phyloP scores from a whole-genome alignment of 768 basidiomycete species.

The Coprinopsis strossmayeri region DNA sequence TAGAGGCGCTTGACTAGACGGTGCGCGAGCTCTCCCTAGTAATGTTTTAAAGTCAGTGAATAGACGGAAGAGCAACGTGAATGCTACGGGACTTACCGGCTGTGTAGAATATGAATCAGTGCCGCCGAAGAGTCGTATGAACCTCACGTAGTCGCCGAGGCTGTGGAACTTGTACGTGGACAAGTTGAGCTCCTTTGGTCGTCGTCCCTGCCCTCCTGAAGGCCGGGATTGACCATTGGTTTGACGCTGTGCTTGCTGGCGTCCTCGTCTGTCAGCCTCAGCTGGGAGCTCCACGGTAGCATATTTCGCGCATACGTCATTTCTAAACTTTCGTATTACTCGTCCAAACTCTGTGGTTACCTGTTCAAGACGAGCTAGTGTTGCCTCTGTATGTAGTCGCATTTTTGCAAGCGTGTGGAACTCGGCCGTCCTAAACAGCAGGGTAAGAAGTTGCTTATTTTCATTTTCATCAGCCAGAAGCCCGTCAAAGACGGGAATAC shows the following conservation, averaged over 20 bases:
- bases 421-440: conserved; percentile 21
- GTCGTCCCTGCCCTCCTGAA: conserved; percentile 12
- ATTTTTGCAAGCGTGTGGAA: conserved; percentile 31
- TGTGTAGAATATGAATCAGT: conserved; percentile 37
- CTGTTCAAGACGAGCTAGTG: conserved; percentile 18
- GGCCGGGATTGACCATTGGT: neutral
- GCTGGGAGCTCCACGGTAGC: conserved; percentile 29
- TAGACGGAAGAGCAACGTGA: neutral
- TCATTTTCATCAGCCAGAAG: conserved; percentile 21
- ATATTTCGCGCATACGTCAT: conserved; percentile 19
- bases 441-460: conserved; percentile 12
- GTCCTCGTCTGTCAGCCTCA: conserved; percentile 26
- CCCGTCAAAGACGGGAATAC: conserved; percentile 31
- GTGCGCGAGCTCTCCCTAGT: conserved; percentile 41
- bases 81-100: conserved; percentile 22
- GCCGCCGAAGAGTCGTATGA: conserved; percentile 25
- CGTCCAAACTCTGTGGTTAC: conserved; percentile 23
- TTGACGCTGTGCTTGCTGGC: conserved; percentile 8
- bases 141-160: conserved; percentile 26
- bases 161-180: conserved; percentile 32
- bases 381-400: conserved; percentile 22
- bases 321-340: conserved; percentile 24
- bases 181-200: conserved; percentile 21
- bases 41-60: neutral
- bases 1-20: conserved; percentile 31